These are phyloP conservation scores for Azolla pinnata DNA, from an alignment of 75 land plant species.

Conservation along the genomic window DNA sequence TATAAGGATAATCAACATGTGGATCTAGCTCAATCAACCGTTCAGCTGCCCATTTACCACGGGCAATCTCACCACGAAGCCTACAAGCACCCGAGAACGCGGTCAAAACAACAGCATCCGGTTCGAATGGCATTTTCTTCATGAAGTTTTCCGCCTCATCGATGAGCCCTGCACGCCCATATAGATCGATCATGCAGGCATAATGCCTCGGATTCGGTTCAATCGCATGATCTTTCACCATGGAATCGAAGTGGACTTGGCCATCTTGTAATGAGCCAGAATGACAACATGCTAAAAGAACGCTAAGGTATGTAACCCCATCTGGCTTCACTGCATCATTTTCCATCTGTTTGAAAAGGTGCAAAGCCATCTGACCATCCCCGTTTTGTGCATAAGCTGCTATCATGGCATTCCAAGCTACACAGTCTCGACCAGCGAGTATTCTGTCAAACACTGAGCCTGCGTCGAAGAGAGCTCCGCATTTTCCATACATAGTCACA, in stretches of 20 bases:
- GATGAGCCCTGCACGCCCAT: slow-evolving; percentile 54
- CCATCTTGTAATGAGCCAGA: slow-evolving; percentile 60
- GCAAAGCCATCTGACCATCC: slow-evolving; percentile 1
- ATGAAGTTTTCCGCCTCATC: slow-evolving; percentile 41
- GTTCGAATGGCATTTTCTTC: slow-evolving; percentile 50
- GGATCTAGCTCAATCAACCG: slow-evolving; percentile 32
- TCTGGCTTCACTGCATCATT: slow-evolving; percentile 3
- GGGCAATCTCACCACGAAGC: slow-evolving; percentile 36
- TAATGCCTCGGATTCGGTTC: slow-evolving; percentile 53
- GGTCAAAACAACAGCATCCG: slow-evolving; percentile 51
- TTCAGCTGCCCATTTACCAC: slow-evolving; percentile 45
- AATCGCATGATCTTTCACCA: slow-evolving; percentile 33
- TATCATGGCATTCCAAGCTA: slow-evolving; percentile 14
- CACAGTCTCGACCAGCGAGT: slow-evolving; percentile 2
- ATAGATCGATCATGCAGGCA: slow-evolving; percentile 57
- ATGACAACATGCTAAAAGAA: slow-evolving; percentile 64
- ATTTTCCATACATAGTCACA: slow-evolving; percentile 15
- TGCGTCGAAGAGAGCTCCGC: slow-evolving; percentile 11
- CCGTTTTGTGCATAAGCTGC: slow-evolving; percentile 17
- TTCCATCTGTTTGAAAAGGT: slow-evolving; percentile 10
- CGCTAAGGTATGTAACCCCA: slow-evolving; percentile 40
- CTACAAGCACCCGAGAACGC: slow-evolving; percentile 55
- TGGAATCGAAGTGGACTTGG: slow-evolving; percentile 31
- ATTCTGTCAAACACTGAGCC: slow-evolving; percentile 4
- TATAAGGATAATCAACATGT: slow-evolving; percentile 17